phyloP scores from a whole-genome alignment of 805 yeast genomes.

The Candida argentea region DNA sequence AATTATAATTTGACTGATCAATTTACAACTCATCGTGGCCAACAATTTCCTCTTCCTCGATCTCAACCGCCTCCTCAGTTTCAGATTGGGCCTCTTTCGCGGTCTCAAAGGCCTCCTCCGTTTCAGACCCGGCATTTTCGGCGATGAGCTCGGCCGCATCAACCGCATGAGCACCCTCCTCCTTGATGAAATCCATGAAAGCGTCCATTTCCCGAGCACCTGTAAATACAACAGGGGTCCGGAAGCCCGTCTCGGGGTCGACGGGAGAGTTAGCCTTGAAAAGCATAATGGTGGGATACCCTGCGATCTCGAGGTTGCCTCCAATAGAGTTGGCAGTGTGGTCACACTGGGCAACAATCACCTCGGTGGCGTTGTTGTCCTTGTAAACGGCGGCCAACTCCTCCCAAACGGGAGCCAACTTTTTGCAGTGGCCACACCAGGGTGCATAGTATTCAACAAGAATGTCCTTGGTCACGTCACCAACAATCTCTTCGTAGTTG shows the following conservation, averaged over 20 bases:
- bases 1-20: constrained; percentile 1
- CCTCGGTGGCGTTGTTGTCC: constrained; percentile 33
- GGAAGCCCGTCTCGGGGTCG: constrained; percentile 32
- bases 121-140: constrained; percentile 16
- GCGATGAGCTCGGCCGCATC: constrained; percentile 35
- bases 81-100: constrained; percentile 12
- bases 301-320: constrained; percentile 53
- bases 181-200: constrained; percentile 61
- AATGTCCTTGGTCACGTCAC: constrained; percentile 51
- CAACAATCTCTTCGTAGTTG: constrained; percentile 63
- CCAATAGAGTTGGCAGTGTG: constrained; percentile 85
- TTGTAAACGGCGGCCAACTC: constrained; percentile 71
- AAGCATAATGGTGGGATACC: constrained; percentile 87
- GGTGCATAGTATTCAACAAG: constrained; percentile 91
- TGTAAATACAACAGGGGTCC: constrained; percentile 48
- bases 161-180: constrained; percentile 51
- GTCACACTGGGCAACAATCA: constrained; percentile 77
- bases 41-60: constrained; percentile 8
- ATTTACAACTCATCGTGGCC: constrained; percentile 32
- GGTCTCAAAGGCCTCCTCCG: constrained; percentile 19
- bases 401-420: constrained; percentile 78
- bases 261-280: constrained; percentile 65
- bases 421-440: constrained; percentile 97
- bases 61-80: constrained; percentile 2
- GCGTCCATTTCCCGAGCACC: constrained; percentile 68